phyloP scores from a whole-genome alignment of 192 early-diverging fungal species.

The Coemansia sp. region DNA sequence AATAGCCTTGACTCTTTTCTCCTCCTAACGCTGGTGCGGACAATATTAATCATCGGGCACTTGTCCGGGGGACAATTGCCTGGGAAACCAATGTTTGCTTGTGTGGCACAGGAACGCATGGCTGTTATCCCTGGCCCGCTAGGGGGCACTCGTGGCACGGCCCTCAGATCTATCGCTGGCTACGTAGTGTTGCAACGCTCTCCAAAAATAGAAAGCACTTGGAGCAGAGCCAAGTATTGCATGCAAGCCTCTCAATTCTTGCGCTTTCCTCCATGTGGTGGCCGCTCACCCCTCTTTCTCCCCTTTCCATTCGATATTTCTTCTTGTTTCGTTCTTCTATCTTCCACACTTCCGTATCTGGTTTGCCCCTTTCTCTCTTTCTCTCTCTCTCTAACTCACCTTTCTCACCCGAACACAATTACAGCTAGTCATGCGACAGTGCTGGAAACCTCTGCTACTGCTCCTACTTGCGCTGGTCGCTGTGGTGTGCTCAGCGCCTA shows the following conservation, averaged over 20 bases:
- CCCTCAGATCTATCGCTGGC: neutral
- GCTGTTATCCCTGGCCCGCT: neutral
- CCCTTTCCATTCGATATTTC: neutral
- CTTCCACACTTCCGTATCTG: neutral
- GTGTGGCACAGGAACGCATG: neutral
- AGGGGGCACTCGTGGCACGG: neutral
- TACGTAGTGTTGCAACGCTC: neutral
- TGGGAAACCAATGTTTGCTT: neutral
- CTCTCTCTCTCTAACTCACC: neutral
- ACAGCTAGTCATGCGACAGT: neutral
- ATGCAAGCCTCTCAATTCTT: neutral
- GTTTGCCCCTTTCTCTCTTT: neutral
- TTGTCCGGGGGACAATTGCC: neutral
- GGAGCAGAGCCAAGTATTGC: neutral
- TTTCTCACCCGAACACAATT: neutral
- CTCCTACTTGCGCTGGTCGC: slow-evolving; percentile 4
- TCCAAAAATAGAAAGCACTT: neutral
- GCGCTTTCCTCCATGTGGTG: neutral
- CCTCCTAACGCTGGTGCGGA: neutral
- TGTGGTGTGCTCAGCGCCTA: neutral
- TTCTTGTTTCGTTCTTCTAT: neutral
- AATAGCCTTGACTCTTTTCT: slow-evolving; percentile 2
- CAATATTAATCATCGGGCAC: neutral
- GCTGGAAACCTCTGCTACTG: slow-evolving; percentile 1
- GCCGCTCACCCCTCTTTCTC: neutral